Conservation (phyloP, 495 filamentous ascomycete genomes). For the Hypomontagnella submonticulosa region DNA sequence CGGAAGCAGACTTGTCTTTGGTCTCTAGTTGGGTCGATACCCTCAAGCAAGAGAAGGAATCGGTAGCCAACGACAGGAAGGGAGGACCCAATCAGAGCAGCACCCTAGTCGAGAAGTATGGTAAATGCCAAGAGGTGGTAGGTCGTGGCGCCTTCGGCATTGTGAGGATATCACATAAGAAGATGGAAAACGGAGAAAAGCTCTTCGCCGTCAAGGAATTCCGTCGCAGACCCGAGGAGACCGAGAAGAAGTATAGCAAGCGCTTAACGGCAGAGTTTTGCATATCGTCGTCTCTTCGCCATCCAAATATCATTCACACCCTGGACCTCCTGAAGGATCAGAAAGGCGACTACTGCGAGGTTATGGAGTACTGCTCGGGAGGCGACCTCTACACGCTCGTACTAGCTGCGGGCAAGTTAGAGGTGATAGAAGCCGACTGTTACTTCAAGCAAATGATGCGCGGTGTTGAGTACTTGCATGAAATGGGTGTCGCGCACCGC, state of each 20-base stretch:
- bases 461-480: conserved; percentile 98
- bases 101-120: conserved; percentile 94
- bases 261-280: conserved; percentile 98
- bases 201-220: conserved; percentile 99
- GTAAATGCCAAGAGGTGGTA: conserved; percentile 97
- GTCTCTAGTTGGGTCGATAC: conserved; percentile 98
- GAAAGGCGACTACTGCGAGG: conserved; percentile 98
- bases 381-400: conserved; percentile 97
- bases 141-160: conserved; percentile 98
- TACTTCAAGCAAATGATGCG: conserved; percentile 99
- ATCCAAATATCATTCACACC: conserved; percentile 98
- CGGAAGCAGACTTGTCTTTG: conserved; percentile 86
- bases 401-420: conserved; percentile 90
- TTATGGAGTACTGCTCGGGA: conserved; percentile 99
- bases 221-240: conserved; percentile 91
- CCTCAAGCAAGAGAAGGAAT: conserved; percentile 86
- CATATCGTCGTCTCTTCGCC: conserved; percentile 94
- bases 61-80: conserved; percentile 74
- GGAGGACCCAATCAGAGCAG: conserved; percentile 79
- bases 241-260: conserved; percentile 96
- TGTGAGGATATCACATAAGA: conserved; percentile 97
- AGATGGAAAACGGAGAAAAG: conserved; percentile 89
- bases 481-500: conserved; percentile 98
- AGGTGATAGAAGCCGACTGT: conserved; percentile 94
- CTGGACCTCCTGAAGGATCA: conserved; percentile 94